These are phyloP conservation scores for Biscutella laevigata DNA, from an alignment of 441 rosid genomes.

Conservation along the genomic window DNA sequence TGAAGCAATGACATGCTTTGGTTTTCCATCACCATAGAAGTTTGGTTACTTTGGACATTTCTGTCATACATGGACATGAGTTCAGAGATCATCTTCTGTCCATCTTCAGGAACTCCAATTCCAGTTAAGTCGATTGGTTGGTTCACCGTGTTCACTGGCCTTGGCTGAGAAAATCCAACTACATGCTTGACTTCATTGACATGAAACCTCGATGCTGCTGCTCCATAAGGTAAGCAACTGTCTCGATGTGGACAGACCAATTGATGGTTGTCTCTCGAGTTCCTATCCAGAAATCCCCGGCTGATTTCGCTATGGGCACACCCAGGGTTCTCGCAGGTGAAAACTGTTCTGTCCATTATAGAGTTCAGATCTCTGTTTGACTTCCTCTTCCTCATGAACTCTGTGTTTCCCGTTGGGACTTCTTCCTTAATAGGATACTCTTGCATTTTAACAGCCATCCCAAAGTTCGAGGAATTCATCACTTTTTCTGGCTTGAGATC, in stretches of 20 bases:
- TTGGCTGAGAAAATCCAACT: constrained; percentile 35
- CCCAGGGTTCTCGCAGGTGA: constrained; percentile 60
- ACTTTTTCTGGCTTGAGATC: constrained; percentile 46
- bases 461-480: constrained; percentile 30
- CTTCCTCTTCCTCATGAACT: constrained; percentile 58
- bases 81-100: constrained; percentile 64
- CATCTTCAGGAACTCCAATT: constrained; percentile 76
- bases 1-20: constrained; percentile 30
- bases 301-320: constrained; percentile 59
- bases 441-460: constrained; percentile 34
- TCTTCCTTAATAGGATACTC: constrained; percentile 26
- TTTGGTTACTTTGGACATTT: constrained; percentile 41
- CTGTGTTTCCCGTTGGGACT: constrained; percentile 20
- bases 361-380: constrained; percentile 32
- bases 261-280: constrained; percentile 78
- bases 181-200: constrained; percentile 56
- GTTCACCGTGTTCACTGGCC: constrained; percentile 31
- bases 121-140: constrained; percentile 48
- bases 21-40: constrained; percentile 29
- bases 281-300: constrained; percentile 58
- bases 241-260: constrained; percentile 44
- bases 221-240: constrained; percentile 30
- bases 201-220: constrained; percentile 47
- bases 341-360: constrained; percentile 49
- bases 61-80: constrained; percentile 67